Conservation (phyloP, 805 yeast species). For the Sugiyamaella floridensis region DNA sequence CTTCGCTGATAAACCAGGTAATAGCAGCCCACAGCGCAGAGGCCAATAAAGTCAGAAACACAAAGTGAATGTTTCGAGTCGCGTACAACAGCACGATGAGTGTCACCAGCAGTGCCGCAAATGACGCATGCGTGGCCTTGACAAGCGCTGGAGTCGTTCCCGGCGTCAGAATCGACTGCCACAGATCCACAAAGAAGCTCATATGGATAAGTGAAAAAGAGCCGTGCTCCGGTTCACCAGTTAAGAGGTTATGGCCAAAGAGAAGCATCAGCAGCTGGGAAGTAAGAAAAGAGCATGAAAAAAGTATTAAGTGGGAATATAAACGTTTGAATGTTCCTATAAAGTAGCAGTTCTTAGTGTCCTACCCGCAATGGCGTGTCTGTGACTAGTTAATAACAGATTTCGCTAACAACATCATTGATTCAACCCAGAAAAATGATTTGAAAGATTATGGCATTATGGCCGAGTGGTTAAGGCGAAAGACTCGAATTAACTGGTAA, state of each 20-base stretch:
- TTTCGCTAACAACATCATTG: not conserved
- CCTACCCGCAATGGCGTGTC: too few relatives aligned
- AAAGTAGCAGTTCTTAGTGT: too few relatives aligned
- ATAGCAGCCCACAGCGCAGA: conserved; percentile 67
- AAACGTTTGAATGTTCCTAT: too few relatives aligned
- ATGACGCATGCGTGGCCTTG: conserved; percentile 83
- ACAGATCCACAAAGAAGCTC: conserved; percentile 51
- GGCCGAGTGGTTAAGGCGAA: conserved; percentile 77
- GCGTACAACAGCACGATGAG: conserved; percentile 53
- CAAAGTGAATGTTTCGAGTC: conserved; percentile 58
- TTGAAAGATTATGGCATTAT: conserved; percentile 37
- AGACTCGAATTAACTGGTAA: conserved; percentile 47
- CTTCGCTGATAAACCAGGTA: conserved; percentile 80
- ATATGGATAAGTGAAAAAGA: not conserved
- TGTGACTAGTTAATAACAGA: too few relatives aligned
- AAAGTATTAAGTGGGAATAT: too few relatives aligned
- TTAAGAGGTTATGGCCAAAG: too few relatives aligned
- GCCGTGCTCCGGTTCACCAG: not conserved
- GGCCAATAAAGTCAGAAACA: conserved; percentile 50
- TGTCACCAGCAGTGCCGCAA: conserved; percentile 53
- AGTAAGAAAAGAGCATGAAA: too few relatives aligned
- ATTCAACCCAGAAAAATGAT: not conserved
- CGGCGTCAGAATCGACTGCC: conserved; percentile 89
- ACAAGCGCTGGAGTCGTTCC: conserved; percentile 87
- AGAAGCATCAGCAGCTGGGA: too few relatives aligned